These are phyloP conservation scores for Erysimum pusillum DNA, from an alignment of 441 rosid genomes.

Conservation along the genomic window DNA sequence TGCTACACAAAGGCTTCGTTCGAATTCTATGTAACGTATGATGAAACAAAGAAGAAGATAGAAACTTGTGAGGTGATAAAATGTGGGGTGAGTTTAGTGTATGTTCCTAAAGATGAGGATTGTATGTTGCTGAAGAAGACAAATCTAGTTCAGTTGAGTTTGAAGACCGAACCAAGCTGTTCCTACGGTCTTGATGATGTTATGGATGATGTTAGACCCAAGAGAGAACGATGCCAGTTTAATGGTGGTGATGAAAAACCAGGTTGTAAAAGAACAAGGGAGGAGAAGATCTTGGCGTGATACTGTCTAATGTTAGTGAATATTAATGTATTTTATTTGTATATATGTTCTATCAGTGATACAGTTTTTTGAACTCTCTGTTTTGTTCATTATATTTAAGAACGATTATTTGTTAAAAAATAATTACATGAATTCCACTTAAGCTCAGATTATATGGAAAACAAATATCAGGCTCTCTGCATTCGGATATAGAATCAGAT, in stretches of 20 bases:
- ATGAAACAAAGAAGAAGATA: conserved; percentile 28
- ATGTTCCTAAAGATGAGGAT: conserved; percentile 37
- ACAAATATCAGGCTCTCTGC: too few species aligned
- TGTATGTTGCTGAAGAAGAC: conserved; percentile 39
- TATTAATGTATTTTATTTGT: not conserved
- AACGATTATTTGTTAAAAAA: too few species aligned
- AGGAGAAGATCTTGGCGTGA: conserved; percentile 8
- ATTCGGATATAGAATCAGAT: too few species aligned
- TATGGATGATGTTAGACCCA: conserved; percentile 30
- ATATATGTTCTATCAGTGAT: not conserved
- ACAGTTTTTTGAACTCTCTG: too few species aligned
- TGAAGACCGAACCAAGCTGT: conserved; percentile 10
- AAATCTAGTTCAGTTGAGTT: conserved; percentile 29
- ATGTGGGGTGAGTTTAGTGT: conserved; percentile 47
- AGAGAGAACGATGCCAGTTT: conserved; percentile 35
- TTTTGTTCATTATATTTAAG: too few species aligned
- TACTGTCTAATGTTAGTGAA: not conserved
- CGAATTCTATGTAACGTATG: conserved; percentile 41
- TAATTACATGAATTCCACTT: too few species aligned
- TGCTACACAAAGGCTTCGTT: conserved; percentile 44
- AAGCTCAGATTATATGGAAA: too few species aligned
- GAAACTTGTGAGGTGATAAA: conserved; percentile 44
- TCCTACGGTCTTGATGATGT: conserved; percentile 20
- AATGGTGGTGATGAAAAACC: conserved; percentile 13
- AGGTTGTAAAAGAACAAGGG: conserved; percentile 31